Base-by-base conservation (phyloP, 2,329 filamentous ascomycete species). In the Didymella arachidicola region DNA sequence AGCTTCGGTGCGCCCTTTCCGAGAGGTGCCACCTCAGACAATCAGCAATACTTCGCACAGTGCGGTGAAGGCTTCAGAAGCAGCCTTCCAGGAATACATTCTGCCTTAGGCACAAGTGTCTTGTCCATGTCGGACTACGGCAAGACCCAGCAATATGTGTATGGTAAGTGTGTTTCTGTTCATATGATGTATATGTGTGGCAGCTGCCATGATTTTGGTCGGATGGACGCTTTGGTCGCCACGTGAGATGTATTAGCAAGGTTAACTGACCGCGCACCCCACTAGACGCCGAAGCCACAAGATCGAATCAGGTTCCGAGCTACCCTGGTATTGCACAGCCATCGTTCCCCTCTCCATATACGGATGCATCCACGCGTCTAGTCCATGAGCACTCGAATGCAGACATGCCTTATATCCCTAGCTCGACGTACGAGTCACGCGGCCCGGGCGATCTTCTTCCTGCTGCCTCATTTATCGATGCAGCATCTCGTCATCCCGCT, bases 41-140 rank as follows among this genome's bases (percentile, higher is more conserved):
- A 64, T 16, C 66, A 66, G 55, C 66, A 62, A 56, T 59, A 71
- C 32, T 51, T 71, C 53, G 63, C 69, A 57, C 70, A 72, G 66
- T 73, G 68, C 66, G 64, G 68, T 67, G 70, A 70, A 68, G 67
- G 66, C 64, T 68, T 70, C 56, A 64, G 60, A 63, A 69, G 68
- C 78, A 83, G 86, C 82, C 79, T 86, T 81, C 79, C 82, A 83
- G 75, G 82, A 64, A 70, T 64, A 48, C 61, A 63, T 44, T 66
- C 67, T 66, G 71, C 66, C 70, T 65, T 70, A 65, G 66, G 65
- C 63, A 67, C 63, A 76, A 76, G 80, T 76, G 78, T 87, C 72
- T 81, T 91, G 80, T 87, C 89, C 79, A 93, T 93, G 90, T 89
- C 91, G 78, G 89, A 89, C 79, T 93, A 92, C 83, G 83, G 84